These are phyloP conservation scores for Penicillium maclennaniae DNA, from an alignment of 495 filamentous ascomycete species.

Conservation along the genomic window DNA sequence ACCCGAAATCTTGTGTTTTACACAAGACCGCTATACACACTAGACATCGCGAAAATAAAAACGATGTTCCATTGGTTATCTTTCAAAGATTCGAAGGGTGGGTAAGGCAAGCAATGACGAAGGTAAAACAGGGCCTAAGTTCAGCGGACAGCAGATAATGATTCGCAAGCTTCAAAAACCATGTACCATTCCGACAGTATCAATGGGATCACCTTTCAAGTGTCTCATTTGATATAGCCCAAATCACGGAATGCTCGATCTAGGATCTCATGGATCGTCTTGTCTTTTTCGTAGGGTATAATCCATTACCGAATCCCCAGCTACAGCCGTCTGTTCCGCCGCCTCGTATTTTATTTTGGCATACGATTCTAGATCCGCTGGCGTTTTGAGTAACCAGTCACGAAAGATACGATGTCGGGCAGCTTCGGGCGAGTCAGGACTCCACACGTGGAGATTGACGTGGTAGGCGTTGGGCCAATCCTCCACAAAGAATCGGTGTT, in stretches of 20 bases:
- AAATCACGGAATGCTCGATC: slow-evolving; percentile 32
- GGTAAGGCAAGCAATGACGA: no score
- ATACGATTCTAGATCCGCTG: slow-evolving; percentile 38
- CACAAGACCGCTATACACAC: no score
- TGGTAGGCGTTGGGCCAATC: slow-evolving; percentile 31
- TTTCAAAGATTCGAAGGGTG: no score
- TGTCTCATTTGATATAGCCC: slow-evolving; percentile 16
- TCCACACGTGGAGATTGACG: slow-evolving; percentile 48
- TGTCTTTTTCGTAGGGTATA: slow-evolving; percentile 44
- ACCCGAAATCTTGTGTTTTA: no score
- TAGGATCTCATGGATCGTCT: slow-evolving; percentile 38
- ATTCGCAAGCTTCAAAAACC: no score
- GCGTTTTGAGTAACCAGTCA: slow-evolving; percentile 39
- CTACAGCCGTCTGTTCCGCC: slow-evolving; percentile 21
- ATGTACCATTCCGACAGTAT: no score
- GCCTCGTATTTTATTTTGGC: slow-evolving; percentile 35
- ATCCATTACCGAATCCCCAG: slow-evolving; percentile 32
- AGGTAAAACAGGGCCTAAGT: no score
- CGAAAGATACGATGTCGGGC: slow-evolving; percentile 44
- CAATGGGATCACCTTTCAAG: no score
- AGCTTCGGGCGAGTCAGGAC: slow-evolving; percentile 37
- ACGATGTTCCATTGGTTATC: no score
- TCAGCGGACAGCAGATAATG: no score
- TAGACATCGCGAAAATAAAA: no score
- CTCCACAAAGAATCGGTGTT: slow-evolving; percentile 43